Conservation (phyloP, 2,329 filamentous ascomycete genomes). For the Colletotrichum lentis region DNA sequence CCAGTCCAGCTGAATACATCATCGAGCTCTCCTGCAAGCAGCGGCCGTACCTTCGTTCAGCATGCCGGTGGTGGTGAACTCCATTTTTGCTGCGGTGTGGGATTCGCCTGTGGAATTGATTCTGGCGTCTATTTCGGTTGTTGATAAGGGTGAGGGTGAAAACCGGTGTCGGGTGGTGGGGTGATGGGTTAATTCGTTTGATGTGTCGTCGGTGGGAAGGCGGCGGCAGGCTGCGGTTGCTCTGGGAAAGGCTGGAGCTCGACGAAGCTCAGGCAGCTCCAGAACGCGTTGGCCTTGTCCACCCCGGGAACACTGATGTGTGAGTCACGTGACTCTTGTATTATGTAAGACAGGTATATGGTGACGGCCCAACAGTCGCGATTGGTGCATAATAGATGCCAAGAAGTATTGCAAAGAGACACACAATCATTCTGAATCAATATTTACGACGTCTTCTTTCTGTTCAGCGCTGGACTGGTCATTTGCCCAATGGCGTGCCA, state of each 20-base stretch:
- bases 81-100: constrained; percentile 55
- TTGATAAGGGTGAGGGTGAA: neutral
- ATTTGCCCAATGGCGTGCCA: neutral
- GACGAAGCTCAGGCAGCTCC: constrained; percentile 57
- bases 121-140: constrained; percentile 36
- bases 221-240: constrained; percentile 20
- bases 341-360: neutral
- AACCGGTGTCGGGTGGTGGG: constrained; percentile 6
- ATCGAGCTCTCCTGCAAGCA: constrained; percentile 13
- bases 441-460: neutral
- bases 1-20: constrained; percentile 19
- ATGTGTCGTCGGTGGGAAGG: constrained; percentile 40
- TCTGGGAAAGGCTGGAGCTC: constrained; percentile 48
- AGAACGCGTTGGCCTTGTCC: constrained; percentile 50
- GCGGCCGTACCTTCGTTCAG: constrained; percentile 67
- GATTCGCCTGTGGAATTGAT: neutral
- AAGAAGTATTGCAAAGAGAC: neutral
- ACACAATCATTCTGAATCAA: neutral
- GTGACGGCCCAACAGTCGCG: too few relatives aligned
- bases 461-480: too few relatives aligned
- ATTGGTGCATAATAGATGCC: neutral
- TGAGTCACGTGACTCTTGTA: constrained; percentile 36
- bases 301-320: constrained; percentile 34
- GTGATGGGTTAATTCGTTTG: constrained; percentile 32
- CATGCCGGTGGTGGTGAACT: constrained; percentile 69